Conservation (phyloP, 139 green algal species). For the Asterochloris erici region DNA sequence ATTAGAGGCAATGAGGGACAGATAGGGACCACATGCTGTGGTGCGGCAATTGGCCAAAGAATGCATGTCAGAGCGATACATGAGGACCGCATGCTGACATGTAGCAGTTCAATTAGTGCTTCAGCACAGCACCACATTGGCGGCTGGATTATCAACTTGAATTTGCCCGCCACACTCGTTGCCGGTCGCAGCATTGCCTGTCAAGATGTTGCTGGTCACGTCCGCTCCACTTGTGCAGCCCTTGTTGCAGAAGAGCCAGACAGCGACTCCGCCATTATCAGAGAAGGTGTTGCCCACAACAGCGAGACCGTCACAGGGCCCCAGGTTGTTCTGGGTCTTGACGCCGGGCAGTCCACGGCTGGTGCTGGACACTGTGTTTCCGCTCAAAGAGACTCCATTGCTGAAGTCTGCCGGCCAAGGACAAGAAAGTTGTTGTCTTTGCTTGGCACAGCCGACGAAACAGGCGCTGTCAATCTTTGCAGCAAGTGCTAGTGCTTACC, state of each 20-base stretch:
- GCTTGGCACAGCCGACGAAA: slow-evolving; percentile 46
- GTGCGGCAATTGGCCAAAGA: no score
- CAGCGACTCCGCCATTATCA: neutral
- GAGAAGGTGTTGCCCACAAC: neutral
- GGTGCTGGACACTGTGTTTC: neutral
- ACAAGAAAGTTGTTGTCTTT: neutral
- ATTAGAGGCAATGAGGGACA: no score
- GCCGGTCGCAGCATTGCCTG: neutral
- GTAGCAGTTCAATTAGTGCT: neutral
- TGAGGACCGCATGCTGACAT: no score
- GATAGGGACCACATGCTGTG: no score
- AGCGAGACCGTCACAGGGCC: neutral
- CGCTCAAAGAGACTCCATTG: neutral
- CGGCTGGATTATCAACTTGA: neutral
- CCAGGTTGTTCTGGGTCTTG: slow-evolving; percentile 11
- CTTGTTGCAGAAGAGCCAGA: slow-evolving; percentile 10
- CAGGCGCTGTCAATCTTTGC: slow-evolving; percentile 44
- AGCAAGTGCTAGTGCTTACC: slow-evolving; percentile 43
- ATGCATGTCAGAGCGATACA: no score
- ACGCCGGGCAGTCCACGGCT: neutral
- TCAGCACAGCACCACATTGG: neutral
- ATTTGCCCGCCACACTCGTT: neutral
- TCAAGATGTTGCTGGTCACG: neutral
- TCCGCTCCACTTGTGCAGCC: neutral
- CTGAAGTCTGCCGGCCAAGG: neutral